These are phyloP conservation scores for Ceratopteris richardii DNA, from an alignment of 75 land plant species.

Conservation along the genomic window DNA sequence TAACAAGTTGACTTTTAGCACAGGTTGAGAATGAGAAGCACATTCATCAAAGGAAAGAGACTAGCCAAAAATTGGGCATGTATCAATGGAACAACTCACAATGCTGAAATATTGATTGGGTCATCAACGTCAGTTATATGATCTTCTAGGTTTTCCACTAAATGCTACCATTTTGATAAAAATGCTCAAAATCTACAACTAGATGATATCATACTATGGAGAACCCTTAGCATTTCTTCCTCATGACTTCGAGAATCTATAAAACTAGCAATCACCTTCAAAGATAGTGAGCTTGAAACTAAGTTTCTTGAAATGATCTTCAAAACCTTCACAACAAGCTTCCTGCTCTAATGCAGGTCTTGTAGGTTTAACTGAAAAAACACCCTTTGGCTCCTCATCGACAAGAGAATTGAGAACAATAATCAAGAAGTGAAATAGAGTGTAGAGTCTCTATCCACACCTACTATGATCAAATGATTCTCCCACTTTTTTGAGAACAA, in stretches of 20 bases:
- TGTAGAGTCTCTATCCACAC: neutral
- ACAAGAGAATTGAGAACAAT: neutral
- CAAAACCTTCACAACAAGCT: slow-evolving; percentile 29
- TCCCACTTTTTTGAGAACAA: neutral
- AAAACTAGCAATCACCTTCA: slow-evolving; percentile 27
- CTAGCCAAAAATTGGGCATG: neutral
- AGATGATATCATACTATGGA: slow-evolving; percentile 16
- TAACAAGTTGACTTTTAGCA: neutral
- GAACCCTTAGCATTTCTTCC: slow-evolving; percentile 9
- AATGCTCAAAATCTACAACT: slow-evolving; percentile 24
- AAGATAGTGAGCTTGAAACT: slow-evolving; percentile 35
- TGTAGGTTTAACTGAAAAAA: neutral
- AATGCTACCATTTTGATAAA: neutral
- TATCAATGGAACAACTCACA: neutral
- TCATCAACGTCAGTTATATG: no score
- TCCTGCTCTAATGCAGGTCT: neutral
- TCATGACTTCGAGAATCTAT: neutral
- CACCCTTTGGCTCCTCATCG: neutral
- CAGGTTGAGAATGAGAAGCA: neutral
- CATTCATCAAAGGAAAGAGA: slow-evolving; percentile 1
- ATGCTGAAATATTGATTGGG: neutral
- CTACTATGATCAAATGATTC: neutral
- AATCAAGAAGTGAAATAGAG: neutral
- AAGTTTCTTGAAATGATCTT: slow-evolving; percentile 31
- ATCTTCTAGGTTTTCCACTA: neutral